Conservation (phyloP, 441 rosid genomes). For the Gossypium davidsonii region DNA sequence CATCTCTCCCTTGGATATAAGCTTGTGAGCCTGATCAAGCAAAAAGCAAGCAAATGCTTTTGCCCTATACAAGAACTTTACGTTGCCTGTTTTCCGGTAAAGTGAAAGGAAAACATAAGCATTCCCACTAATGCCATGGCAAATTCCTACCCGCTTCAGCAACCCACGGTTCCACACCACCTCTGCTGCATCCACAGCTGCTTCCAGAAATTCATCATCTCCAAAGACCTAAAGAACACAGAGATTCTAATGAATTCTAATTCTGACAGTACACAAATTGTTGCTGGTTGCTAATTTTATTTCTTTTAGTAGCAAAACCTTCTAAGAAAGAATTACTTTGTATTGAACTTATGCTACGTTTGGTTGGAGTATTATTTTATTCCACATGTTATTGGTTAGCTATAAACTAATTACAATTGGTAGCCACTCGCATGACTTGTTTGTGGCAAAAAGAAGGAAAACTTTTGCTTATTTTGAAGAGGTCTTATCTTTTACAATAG, state of each 20-base stretch:
- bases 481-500: too few relatives aligned
- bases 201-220: slow-evolving; percentile 41
- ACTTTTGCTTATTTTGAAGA: too few relatives aligned
- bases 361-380: too few relatives aligned
- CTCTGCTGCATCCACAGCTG: slow-evolving; percentile 44
- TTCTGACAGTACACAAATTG: background rate
- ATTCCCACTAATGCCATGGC: slow-evolving; percentile 64
- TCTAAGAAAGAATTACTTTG: background rate
- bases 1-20: slow-evolving; percentile 45
- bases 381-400: too few relatives aligned
- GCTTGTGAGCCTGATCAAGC: slow-evolving; percentile 41
- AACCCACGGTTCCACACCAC: slow-evolving; percentile 58
- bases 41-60: slow-evolving; percentile 58
- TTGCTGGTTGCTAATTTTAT: background rate
- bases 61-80: slow-evolving; percentile 43
- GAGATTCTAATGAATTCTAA: background rate
- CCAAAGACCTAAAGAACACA: slow-evolving; percentile 37
- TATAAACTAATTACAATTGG: too few relatives aligned
- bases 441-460: too few relatives aligned
- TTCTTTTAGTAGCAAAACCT: background rate
- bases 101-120: slow-evolving; percentile 48
- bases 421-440: too few relatives aligned
- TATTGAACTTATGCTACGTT: too few relatives aligned
- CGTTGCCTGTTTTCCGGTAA: slow-evolving; percentile 36
- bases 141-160: slow-evolving; percentile 57